Base-by-base conservation (phyloP, 2,329 filamentous ascomycete genomes). In the Nectriaceae sp. region DNA sequence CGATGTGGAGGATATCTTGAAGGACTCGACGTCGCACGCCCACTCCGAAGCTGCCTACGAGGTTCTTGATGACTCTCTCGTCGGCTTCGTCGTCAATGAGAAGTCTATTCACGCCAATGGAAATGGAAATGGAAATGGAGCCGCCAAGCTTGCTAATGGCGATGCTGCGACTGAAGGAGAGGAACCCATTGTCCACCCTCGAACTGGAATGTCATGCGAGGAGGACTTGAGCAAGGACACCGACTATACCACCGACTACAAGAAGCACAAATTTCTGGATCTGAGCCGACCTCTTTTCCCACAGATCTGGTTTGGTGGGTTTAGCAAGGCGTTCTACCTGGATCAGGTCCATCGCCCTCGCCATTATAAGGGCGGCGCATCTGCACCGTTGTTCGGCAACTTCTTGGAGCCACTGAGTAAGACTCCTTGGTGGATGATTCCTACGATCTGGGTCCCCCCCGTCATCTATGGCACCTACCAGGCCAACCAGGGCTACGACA, bases 31-130 rank as follows among this genome's bases (percentile, higher is more conserved):
- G 37, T 97, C 92, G 26, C 94, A 99, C 66, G 74, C 77, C 37
- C 94, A 99, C 69, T 90, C 88, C 40, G 92, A 97, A 53, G 80
- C 91, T 2, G 94, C 94, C n/a, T 99, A 97, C 71, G 93, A 97
- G 62, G 88, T 97, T 13, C 78, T 99, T 21, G 89, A 96, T 39
- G 94, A 97, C 35, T 87, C 83, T 39, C 79, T 93, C 15, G 78
- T 97, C 51, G 94, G 90, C 15, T 96, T 95, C 63, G 75, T 97
- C 26, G 78, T 79, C 4, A 80, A 80, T 2, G 78, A 85, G 31
- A 78, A 83, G 53, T 68, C 79, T 4, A 52, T 55, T 15, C 52
- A 64, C 57, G 39, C 55, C 33, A 71, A 70, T 42, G 70, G 68
- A 39, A 54, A 60, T 24, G 64, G 63, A 11, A 55, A 59, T 18